A percentile compares a stretch with the other conserved stretches of the same genome.
Conservation (phyloP, 2,329 filamentous ascomycete genomes). For the Apiospora malaysiana region DNA sequence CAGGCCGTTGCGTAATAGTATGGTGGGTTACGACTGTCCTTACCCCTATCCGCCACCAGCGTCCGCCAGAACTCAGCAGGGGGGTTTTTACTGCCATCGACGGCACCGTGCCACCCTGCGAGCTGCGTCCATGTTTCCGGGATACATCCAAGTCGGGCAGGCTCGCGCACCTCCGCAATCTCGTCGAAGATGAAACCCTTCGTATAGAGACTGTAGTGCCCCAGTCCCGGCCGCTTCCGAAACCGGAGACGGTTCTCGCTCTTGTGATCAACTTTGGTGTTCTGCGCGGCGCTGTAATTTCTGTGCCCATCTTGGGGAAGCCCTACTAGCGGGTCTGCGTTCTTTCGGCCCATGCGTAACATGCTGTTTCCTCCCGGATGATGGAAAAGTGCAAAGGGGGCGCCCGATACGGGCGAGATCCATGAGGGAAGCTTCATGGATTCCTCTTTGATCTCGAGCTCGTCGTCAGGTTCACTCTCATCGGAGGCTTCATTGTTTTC, state of each 20-base stretch:
- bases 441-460: no score
- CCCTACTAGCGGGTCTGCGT: slow-evolving; percentile 45
- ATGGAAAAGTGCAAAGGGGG: slow-evolving; percentile 34
- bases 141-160: slow-evolving; percentile 28
- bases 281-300: slow-evolving; percentile 40
- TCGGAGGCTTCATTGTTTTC: no score
- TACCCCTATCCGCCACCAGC: slow-evolving; percentile 34
- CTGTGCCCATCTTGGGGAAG: slow-evolving; percentile 31
- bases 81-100: slow-evolving; percentile 23
- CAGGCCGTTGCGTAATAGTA: slow-evolving; percentile 36
- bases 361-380: slow-evolving; percentile 28
- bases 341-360: slow-evolving; percentile 37
- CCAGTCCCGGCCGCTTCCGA: slow-evolving; percentile 29
- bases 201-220: slow-evolving; percentile 40
- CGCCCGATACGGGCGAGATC: slow-evolving; percentile 33
- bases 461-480: no score
- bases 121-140: background rate
- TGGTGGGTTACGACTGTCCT: slow-evolving; percentile 33
- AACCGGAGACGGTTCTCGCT: slow-evolving; percentile 25
- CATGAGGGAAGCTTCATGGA: no score
- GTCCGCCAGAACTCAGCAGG: slow-evolving; percentile 36
- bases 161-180: slow-evolving; percentile 27
- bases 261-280: background rate
- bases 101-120: background rate
- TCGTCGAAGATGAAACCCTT: slow-evolving; percentile 39